Evolutionary conservation across 371 early-diverging fungal genomes (phyloP), one percentile per base, ranked within the genome.

Genomic region (Mortierella sp.): DNA sequence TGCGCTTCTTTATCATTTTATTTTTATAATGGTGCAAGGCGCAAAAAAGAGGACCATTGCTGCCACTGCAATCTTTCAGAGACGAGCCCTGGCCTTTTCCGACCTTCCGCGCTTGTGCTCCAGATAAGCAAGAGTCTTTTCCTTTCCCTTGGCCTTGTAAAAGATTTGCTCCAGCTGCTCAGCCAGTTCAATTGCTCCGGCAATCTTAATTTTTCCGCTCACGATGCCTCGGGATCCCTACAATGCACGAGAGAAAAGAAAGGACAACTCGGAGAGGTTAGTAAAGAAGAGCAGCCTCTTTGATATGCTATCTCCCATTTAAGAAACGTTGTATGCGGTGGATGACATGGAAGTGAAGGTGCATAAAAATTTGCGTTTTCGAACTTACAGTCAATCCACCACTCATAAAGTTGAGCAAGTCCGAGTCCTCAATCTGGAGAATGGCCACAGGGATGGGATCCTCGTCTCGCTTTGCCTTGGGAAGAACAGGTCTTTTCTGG

Each of bases 191-290:
- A 81, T 74, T 26, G 81, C 81, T 9, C 81, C 81, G 9, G 81
- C 81, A 64, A 81, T 81, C 77, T 81, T 81, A 71, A 81, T 81
- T 68, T 73, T 81, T 45, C 81, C 81, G 26, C 77, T 81, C 31
- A 81, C 74, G 52, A 81, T 81, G 16, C 77, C 81, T 24, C 81
- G 81, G 24, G 81, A 66, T 34, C 81, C 81, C 80, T 80, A 55
- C 19, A 0, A 24, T 16, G 0, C 16, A 8, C 8, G 19, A 47
- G n/a, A 22, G 22, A 22, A 47, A 8, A 16, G 34, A 55, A 31
- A 19, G 16, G 6, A 55, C 5, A n/a, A n/a, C 19, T 55, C 34
- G 19, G 2, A 19, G 19, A 19, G 19, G 34, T 34, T 11, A 50
- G 24, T 50, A 9, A 50, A 4, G 50, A 50, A n/a, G 8, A 4